Evolutionary conservation across 352 stramenopile genomes (phyloP), one percentile per base, ranked within the genome.

Genomic region (Lagenidium giganteum): DNA sequence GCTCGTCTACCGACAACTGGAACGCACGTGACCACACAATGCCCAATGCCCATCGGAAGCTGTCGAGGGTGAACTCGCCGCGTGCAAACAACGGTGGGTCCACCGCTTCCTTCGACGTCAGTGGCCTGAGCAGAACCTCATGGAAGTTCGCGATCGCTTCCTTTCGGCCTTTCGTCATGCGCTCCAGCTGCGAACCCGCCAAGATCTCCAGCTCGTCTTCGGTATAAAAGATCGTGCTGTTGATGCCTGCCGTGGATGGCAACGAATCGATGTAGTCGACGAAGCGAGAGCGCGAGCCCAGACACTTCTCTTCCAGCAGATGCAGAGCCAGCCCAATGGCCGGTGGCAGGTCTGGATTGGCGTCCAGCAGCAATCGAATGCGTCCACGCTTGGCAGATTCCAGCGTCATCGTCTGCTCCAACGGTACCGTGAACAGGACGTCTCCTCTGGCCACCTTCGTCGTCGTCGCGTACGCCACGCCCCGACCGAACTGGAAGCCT

Each of bases 401-500:
- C 7, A 67, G 49, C 37, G 49, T 77, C 67, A 80, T 80, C 29
- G 72, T 50, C 3, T 67, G 44, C 21, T 34, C 32, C 34, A 72
- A 30, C 11, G 59, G 49, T 3, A 80, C 7, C 27, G 58, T 54
- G 24, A 77, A 60, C 2, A 80, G 40, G 31, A 50, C 37, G 1
- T 56, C 44, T 3, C 54, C 47, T 7, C 37, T 42, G 2, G 23
- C 37, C 1, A 66, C 22, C 3, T 18, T 17, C 12, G 13, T 7
- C 0, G 34, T 45, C 13, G 57, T 34, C 5, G 56, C 29, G 31
- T 74, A 80, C 1, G 48, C 61, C 5, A 54, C 42, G 2, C 67
- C 67, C 17, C 67, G 67, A 14, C 67, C 67, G 43, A 71, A 80
- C 27, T 76, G 68, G 50, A 72, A 74, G 22, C 51, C 46, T n/a